Evolutionary conservation across 169 alveolate species (phyloP).

Genomic region (Plasmodium falciparum): DNA sequence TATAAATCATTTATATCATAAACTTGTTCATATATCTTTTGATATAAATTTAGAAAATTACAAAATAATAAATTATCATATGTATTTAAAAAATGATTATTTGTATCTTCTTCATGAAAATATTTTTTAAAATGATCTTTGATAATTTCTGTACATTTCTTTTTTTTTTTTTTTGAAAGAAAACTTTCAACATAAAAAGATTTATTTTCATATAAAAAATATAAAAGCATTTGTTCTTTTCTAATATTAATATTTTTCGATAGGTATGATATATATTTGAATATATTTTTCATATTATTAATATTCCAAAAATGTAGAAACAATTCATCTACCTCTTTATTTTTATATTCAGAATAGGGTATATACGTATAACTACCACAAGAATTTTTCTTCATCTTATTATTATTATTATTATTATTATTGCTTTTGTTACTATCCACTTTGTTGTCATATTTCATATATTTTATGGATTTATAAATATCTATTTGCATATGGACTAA

Average conservation of each 20-base stretch:
- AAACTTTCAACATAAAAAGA: slow-evolving; percentile 72
- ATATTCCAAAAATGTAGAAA: slow-evolving; percentile 44
- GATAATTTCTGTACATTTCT: slow-evolving; percentile 43
- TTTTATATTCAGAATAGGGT: background rate
- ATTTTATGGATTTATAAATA: slow-evolving; percentile 42
- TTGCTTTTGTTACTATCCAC: too few species aligned
- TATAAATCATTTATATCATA: slow-evolving; percentile 62
- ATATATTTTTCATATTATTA: slow-evolving; percentile 43
- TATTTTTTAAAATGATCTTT: slow-evolving; percentile 36
- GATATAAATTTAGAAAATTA: slow-evolving; percentile 56
- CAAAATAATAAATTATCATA: slow-evolving; percentile 56
- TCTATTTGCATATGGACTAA: slow-evolving; percentile 50
- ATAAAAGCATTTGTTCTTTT: slow-evolving; percentile 67
- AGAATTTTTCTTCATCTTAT: too few species aligned
- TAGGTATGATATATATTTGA: slow-evolving; percentile 42
- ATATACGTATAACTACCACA: too few species aligned
- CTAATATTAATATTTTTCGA: slow-evolving; percentile 63
- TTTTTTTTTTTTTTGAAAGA: slow-evolving; percentile 31
- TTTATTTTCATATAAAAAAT: slow-evolving; percentile 66
- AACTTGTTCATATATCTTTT: slow-evolving; percentile 71
- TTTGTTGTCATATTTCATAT: slow-evolving; percentile 15
- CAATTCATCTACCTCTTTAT: slow-evolving; percentile 14
- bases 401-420: too few species aligned
- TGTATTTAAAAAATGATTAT: background rate
- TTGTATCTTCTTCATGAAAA: slow-evolving; percentile 37